Evolutionary conservation across 2,329 filamentous ascomycete genomes (phyloP), one percentile per base, ranked within the genome.

Genomic region (Biscogniauxia marginata): DNA sequence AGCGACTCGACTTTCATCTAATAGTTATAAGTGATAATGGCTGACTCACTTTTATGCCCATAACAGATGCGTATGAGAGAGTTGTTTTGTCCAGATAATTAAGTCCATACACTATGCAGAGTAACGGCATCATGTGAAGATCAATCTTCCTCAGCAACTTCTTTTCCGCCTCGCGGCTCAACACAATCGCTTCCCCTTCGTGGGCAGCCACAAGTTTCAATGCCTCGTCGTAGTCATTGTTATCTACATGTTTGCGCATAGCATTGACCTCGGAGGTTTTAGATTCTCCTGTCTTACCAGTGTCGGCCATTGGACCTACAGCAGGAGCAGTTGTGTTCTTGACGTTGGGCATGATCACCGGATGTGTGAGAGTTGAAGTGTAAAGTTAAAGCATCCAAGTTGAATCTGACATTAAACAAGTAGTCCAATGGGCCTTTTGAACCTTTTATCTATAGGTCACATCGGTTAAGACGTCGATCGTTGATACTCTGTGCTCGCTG

Each of bases 101-200:
- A 64, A 85, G 73, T 1, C 80, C 81, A 61, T 86, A 85, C 4
- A 85, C 75, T 24, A 82, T 64, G 56, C 82, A 85, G 65, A 86
- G 75, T 60, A 85, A 69, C 4, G 77, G 77, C 75, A 79, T 77
- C 43, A 80, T 54, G 57, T 77, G 71, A 57, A 66, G 66, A 64
- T 80, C 77, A 52, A 79, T 79, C 65, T 80, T 79, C 50, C 73
- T 68, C 55, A 79, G 59, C 39, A 79, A 64, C 45, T 62, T 71
- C 57, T 65, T 74, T 59, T 78, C 73, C 45, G 73, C 71, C 49
- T 76, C 74, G 5, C 72, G 67, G 3, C 70, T 75, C 49, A 78
- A 65, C 21, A 67, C 60, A 48, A 76, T 67, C 3, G 53, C 59
- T 57, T 75, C 72, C 13, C 69, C 74, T 13, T 67, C 68, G 54